Evolutionary conservation across 2,329 filamentous ascomycete species (phyloP), one percentile per base, ranked within the genome.

Genomic region (Sphaerulina populicola): DNA sequence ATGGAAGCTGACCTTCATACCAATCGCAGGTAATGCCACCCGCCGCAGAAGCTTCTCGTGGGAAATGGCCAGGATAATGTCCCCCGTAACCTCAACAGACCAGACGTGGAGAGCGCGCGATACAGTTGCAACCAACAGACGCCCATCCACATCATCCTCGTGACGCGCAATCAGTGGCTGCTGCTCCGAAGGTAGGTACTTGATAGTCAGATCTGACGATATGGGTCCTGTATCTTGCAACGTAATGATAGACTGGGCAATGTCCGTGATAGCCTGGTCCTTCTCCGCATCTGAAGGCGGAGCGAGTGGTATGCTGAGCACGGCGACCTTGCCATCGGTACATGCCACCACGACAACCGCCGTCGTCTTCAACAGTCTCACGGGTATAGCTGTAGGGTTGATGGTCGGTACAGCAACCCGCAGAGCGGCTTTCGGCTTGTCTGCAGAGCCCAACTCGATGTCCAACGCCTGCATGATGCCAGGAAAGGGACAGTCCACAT

Each of bases 401-500:
- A 54, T 23, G 8, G 51, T 29, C 4, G 54, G 55, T 1, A 47
- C 53, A n/a, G 47, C 52, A 5, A 54, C 37, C 6, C 49, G 53
- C 43, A 70, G 66, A 21, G 71, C 59, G 11, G 76, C 74, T 40
- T 79, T 66, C 18, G 78, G 71, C 9, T 79, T 68, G 21, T 80
- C 77, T 38, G 72, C 72, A 41, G 71, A 72, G 50, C 74, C 76
- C 36, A 82, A 68, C 9, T 73, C 68, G 35, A 83, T 71, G 55
- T 80, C 75, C 44, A 82, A 61, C 35, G 76, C 71, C 56, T 78
- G 75, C 31, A 80, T 64, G 47, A 82, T 71, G 18, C 71, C 68
- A 42, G 75, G 71, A 52, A 76, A 81, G 27, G 78, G 77, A 49
- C 74, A 70, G 14, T 75, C 72, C 21, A 76, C 72, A 55, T 82